These are phyloP conservation scores for Epichloe typhina DNA, from an alignment of 2,329 filamentous ascomycete species.

Conservation along the genomic window DNA sequence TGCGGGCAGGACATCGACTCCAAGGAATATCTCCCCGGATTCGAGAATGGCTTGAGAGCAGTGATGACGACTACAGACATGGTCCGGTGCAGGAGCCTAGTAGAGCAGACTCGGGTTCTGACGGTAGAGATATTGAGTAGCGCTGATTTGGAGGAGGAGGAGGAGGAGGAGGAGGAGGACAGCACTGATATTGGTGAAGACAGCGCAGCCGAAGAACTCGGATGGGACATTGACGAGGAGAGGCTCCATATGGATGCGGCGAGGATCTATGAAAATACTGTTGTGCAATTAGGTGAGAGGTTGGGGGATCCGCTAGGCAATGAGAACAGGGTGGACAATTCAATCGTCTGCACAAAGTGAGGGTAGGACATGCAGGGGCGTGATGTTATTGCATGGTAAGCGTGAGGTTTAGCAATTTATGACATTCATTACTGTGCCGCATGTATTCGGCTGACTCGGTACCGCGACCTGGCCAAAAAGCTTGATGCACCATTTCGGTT, in stretches of 20 bases:
- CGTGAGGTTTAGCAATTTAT: background rate
- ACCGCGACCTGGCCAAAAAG: too few relatives aligned
- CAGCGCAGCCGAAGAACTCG: conserved; percentile 18
- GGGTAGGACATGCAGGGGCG: background rate
- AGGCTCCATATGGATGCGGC: conserved; percentile 57
- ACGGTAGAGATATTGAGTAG: conserved; percentile 55
- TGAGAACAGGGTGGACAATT: conserved; percentile 5
- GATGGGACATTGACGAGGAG: conserved; percentile 31
- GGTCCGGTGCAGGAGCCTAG: conserved; percentile 71
- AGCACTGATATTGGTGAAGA: conserved; percentile 5
- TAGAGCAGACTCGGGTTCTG: conserved; percentile 59
- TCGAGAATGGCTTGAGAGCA: conserved; percentile 44
- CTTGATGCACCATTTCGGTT: too few relatives aligned
- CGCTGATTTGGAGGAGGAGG: conserved; percentile 25
- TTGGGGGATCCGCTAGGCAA: conserved; percentile 33
- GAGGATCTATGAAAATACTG: conserved; percentile 66
- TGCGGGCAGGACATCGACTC: conserved; percentile 53
- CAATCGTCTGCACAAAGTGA: conserved; percentile 1
- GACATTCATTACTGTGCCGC: too few relatives aligned
- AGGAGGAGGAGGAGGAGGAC: conserved; percentile 11
- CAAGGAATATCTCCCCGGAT: conserved; percentile 54
- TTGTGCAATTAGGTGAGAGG: conserved; percentile 58
- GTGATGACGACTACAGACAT: conserved; percentile 72
- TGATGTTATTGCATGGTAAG: background rate
- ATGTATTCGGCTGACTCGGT: too few relatives aligned